A percentile compares a stretch with the other conserved stretches of the same genome.
phyloP scores from a whole-genome alignment of 192 early-diverging fungal species.

The Coemansia sp. region DNA sequence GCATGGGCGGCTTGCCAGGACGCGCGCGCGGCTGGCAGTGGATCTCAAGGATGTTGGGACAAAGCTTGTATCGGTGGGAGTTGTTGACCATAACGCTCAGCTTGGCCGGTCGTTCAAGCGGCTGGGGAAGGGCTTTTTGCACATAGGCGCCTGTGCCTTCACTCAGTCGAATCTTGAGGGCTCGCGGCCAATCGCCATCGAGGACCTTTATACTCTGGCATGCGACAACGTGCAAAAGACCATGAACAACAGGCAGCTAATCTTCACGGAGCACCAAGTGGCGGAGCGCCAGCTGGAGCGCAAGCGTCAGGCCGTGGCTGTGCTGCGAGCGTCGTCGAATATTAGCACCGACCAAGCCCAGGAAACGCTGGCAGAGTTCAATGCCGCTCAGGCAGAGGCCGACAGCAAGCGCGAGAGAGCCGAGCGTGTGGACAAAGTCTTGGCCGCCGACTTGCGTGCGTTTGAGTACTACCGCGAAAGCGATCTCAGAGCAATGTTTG shows the following conservation, averaged over 20 bases:
- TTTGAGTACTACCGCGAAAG: conserved; percentile 48
- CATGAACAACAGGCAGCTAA: conserved; percentile 48
- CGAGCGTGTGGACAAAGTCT: conserved; percentile 48
- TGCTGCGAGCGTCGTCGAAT: conserved; percentile 46
- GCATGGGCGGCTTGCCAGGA: conserved; percentile 53
- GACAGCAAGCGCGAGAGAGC: conserved; percentile 42
- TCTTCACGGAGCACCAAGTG: conserved; percentile 56
- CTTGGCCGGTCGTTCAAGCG: conserved; percentile 45
- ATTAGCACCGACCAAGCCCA: conserved; percentile 50
- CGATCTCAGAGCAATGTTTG: conserved; percentile 47
- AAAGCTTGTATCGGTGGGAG: conserved; percentile 45
- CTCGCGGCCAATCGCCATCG: conserved; percentile 47
- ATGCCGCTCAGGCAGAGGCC: conserved; percentile 47
- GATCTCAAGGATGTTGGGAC: conserved; percentile 39
- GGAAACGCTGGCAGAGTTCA: conserved; percentile 52
- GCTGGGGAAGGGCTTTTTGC: conserved; percentile 48
- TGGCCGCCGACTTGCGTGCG: conserved; percentile 43
- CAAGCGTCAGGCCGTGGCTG: conserved; percentile 54
- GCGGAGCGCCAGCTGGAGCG: conserved; percentile 53
- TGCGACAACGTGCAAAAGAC: conserved; percentile 51
- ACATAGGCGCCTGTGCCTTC: conserved; percentile 31
- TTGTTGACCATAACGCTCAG: conserved; percentile 39
- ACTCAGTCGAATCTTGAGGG: conserved; percentile 52
- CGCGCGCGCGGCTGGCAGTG: conserved; percentile 36
- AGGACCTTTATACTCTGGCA: conserved; percentile 32